A percentile compares a stretch with the other conserved stretches of the same genome.
These are phyloP conservation scores for Xylaria bambusicola DNA, from an alignment of 495 filamentous ascomycete species.

Conservation along the genomic window DNA sequence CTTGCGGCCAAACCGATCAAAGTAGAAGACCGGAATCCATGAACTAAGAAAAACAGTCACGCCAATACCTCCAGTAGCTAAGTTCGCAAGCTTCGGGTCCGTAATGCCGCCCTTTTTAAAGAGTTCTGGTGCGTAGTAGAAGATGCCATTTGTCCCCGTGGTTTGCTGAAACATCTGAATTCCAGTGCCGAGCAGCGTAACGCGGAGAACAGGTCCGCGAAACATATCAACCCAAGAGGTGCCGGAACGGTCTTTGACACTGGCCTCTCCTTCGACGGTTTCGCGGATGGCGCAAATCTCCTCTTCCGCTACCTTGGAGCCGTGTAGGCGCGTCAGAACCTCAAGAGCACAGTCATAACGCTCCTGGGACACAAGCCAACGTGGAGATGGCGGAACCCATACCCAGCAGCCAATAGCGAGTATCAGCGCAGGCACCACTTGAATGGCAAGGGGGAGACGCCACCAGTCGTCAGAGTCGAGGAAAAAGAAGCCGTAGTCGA, in stretches of 20 bases:
- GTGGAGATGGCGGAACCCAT: conserved; percentile 58
- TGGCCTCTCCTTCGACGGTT: conserved; percentile 33
- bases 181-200: conserved; percentile 29
- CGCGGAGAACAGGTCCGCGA: conserved; percentile 30
- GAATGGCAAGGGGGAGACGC: conserved; percentile 59
- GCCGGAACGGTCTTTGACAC: conserved; percentile 9
- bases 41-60: conserved; percentile 27
- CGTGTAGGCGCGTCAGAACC: conserved; percentile 55
- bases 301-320: conserved; percentile 30
- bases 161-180: conserved; percentile 31
- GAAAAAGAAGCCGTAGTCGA: conserved; percentile 53
- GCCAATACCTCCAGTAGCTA: conserved; percentile 29
- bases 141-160: conserved; percentile 31
- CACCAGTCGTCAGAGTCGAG: conserved; percentile 46
- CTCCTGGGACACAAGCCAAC: conserved; percentile 55
- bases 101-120: conserved; percentile 30
- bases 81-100: conserved; percentile 25
- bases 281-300: conserved; percentile 46
- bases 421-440: conserved; percentile 44
- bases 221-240: conserved; percentile 28
- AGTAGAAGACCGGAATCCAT: conserved; percentile 30
- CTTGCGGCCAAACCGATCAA: conserved; percentile 30
- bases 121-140: conserved; percentile 30
- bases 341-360: conserved; percentile 49
- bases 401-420: conserved; percentile 49